Evolutionary conservation across 1,284 basidiomycete genomes (phyloP).

Genomic region (Cryptococcus hybrid): DNA sequence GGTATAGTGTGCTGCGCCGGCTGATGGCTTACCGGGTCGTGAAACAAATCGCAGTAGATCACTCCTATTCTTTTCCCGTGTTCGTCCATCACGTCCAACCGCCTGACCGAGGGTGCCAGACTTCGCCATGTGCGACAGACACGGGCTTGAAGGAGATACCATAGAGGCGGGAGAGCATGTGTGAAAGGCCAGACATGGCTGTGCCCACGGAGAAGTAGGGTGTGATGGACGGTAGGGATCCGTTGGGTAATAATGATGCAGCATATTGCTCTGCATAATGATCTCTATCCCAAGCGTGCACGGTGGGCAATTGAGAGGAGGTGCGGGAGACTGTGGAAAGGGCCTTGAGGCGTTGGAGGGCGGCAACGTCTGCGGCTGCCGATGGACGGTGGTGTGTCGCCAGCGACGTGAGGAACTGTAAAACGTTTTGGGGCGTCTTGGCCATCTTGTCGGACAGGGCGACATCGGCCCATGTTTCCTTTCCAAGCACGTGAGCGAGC

Average conservation of each 20-base stretch:
- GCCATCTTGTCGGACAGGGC: constrained; percentile 92
- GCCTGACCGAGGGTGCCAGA: constrained; percentile 86
- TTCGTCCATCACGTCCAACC: constrained; percentile 82
- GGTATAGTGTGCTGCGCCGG: constrained; percentile 89
- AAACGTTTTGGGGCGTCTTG: constrained; percentile 83
- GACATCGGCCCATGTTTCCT: constrained; percentile 77
- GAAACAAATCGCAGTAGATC: constrained; percentile 93
- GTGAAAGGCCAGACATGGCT: constrained; percentile 80
- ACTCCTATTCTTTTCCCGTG: constrained; percentile 82
- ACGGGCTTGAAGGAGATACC: constrained; percentile 73
- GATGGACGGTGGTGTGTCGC: constrained; percentile 71
- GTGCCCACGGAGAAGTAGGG: constrained; percentile 72
- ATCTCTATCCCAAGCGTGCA: constrained; percentile 91
- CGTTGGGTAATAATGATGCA: constrained; percentile 58
- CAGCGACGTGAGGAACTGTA: constrained; percentile 73
- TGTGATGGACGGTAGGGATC: constrained; percentile 62
- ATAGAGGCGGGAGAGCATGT: constrained; percentile 77
- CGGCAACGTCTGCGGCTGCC: constrained; percentile 67
- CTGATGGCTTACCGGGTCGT: constrained; percentile 77
- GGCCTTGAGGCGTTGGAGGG: constrained; percentile 71
- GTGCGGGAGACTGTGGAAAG: constrained; percentile 55
- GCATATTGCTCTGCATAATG: constrained; percentile 59
- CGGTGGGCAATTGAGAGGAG: constrained; percentile 55
- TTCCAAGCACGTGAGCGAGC: constrained; percentile 77
- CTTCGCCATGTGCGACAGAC: constrained; percentile 68